Evolutionary conservation across 148 eudicot genomes (phyloP), one percentile per base, ranked within the genome.

Genomic region (Tetragonia tetragonoides): DNA sequence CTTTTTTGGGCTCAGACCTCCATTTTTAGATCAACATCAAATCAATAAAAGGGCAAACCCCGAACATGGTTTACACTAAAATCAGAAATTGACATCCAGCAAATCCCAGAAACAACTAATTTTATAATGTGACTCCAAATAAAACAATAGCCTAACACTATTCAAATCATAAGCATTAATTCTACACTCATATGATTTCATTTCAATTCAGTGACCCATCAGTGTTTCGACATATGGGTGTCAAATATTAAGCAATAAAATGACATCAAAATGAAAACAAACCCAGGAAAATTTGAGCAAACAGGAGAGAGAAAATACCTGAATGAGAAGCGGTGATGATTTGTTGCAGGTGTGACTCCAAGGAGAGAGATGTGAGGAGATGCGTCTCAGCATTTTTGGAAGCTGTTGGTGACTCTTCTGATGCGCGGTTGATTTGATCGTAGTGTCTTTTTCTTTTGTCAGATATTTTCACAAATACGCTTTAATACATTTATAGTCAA

Each of bases 331-430:
- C 47, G 63, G 16, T 54, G 75, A 62, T 67, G 69, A 68, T 68
- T 68, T 11, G 3, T 8, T 56, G 6, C 76, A 59, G 16, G 63
- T 12, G 49, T 23, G 64, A 44, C 77, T 15, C 37, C 73, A 66
- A 77, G 78, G 80, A 38, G 68, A 72, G 39, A 81, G 77, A 77
- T 66, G 68, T 23, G 75, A 66, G 14, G 70, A 77, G 51, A 77
- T 57, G 60, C 70, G 77, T 66, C 80, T 77, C 74, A 81, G 73
- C 81, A 81, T 72, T 18, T n/a, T 47, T 28, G 34, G 34, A 28
- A 28, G 34, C 34, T 28, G 34, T 28, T 28, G 34, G 34, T 28
- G 34, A 28, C 34, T 28, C 34, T 28, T 28, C 34, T 28, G 34
- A 28, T n/a, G 34, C 34, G 34, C 34, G 34, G 34, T 28, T 28